phyloP scores from a whole-genome alignment of 352 stramenopile species.

The Pythium angustatum region DNA sequence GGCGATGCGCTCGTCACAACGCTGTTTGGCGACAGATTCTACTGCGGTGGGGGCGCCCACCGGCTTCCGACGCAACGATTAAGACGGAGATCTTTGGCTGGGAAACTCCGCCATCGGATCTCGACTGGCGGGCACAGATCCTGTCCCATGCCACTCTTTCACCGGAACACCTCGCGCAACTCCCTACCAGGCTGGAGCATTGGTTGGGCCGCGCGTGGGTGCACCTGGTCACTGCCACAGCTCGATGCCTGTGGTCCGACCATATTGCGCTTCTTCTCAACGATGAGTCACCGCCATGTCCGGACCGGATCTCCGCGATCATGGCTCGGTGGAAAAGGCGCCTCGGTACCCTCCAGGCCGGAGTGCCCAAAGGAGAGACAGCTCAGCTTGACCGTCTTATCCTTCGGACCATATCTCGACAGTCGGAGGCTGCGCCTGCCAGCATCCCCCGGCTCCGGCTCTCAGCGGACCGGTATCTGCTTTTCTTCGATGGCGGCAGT shows the following conservation, averaged over 20 bases:
- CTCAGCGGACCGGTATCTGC: neutral
- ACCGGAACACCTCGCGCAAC: neutral
- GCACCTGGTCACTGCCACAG: neutral
- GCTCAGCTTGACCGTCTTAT: neutral
- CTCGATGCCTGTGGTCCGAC: neutral
- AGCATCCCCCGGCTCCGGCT: neutral
- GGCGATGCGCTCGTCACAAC: neutral
- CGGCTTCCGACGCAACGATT: neutral
- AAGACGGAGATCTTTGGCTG: neutral
- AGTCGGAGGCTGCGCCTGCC: neutral
- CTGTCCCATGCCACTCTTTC: neutral
- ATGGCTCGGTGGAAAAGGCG: neutral
- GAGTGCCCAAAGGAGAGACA: neutral
- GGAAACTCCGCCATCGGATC: neutral
- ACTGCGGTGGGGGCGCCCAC: neutral
- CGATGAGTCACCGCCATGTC: neutral
- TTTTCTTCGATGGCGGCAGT: slow-evolving; percentile 18
- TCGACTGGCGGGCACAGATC: neutral
- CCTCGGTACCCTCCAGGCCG: neutral
- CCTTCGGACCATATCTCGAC: neutral
- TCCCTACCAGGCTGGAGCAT: neutral
- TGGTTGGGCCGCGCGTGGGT: neutral
- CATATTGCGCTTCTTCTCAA: neutral
- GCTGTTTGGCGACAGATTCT: neutral
- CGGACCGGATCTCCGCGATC: neutral